Conservation (phyloP, 768 basidiomycete genomes). For the Paxillus involutus region DNA sequence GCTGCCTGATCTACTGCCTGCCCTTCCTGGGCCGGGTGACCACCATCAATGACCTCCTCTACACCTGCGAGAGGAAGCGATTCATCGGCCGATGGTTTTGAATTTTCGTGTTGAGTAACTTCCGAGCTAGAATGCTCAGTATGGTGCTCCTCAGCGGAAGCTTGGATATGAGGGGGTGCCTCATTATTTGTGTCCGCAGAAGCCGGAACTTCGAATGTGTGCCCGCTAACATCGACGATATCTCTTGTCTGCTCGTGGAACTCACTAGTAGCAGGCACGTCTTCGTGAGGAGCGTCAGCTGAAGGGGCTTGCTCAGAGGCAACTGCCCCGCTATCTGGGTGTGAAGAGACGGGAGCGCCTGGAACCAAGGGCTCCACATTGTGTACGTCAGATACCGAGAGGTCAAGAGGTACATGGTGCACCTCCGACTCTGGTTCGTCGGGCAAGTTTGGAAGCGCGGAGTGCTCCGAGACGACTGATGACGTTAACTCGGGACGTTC, state of each 20-base stretch:
- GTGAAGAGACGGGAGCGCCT: constrained; percentile 6
- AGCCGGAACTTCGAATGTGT: constrained; percentile 5
- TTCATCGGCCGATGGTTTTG: constrained; percentile 9
- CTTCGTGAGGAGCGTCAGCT: constrained; percentile 7
- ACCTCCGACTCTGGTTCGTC: constrained; percentile 1
- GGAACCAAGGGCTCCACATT: constrained; percentile 15
- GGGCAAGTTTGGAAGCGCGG: constrained; percentile 2
- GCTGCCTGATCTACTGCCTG: constrained; percentile 10
- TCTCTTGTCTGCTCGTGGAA: constrained; percentile 15
- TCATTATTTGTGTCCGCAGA: constrained; percentile 4
- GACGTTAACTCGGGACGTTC: constrained; percentile 5
- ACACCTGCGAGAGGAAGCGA: constrained; percentile 3
- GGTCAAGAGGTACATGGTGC: constrained; percentile 12
- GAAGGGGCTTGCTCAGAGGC: constrained; percentile 6
- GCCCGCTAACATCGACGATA: background rate
- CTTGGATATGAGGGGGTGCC: constrained; percentile 1
- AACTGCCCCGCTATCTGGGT: background rate
- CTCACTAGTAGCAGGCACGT: constrained; percentile 16
- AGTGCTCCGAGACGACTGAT: constrained; percentile 4
- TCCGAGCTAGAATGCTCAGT: constrained; percentile 2
- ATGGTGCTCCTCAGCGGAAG: constrained; percentile 3
- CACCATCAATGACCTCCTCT: constrained; percentile 7
- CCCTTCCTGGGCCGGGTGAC: constrained; percentile 6
- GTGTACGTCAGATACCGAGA: constrained; percentile 11
- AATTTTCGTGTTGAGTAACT: constrained; percentile 9